Base-by-base conservation (phyloP, 306 rosid genomes). In the Vicia faba region DNA sequence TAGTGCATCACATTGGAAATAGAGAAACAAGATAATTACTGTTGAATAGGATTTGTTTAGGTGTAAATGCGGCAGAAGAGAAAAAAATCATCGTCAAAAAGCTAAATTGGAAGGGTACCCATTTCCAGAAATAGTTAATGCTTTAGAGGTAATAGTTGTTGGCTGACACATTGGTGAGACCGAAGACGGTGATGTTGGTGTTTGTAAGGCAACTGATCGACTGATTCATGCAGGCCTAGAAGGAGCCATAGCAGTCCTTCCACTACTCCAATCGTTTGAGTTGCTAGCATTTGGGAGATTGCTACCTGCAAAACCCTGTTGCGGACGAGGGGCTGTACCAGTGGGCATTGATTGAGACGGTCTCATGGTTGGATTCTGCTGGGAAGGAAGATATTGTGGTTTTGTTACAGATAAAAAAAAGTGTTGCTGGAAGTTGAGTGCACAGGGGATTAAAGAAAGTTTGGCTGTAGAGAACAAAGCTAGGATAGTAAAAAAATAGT, bases 221-320 rank as follows among this genome's bases (percentile, higher is more conserved):
- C 74, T 61, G 8, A 75, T 19, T 51, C 93, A 96, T 61, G 88
- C 80, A 49, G 97, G 87, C 66, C 82, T 83, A 70, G 78, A 18
- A 70, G 93, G 78, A 68, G 73, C 80, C 16, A 64, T 56, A 45
- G 86, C 74, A 11, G 89, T 61, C 67, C 85, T 78, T 68, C 80
- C 88, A 75, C 85, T 49, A 59, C 79, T 88, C 97, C 96, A 88
- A 77, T 86, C 81, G 56, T 78, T 85, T 38, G 92, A 77, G 50
- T 68, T 18, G 68, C 74, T 66, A 51, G 89, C 75, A 80, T 72
- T 86, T 71, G 80, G 60, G 73, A 77, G 67, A 80, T 66, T 86
- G 51, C 79, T 71, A 74, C 82, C 70, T 20, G 79, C 66, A 68
- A 80, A 9, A 67, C 78, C 84, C 82, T 81, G 88, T 51, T 61